Percentiles rank a stretch among this genome's conserved stretches.
These are phyloP conservation scores for Candida loeiensis DNA, from an alignment of 805 yeast genomes.

Conservation along the genomic window DNA sequence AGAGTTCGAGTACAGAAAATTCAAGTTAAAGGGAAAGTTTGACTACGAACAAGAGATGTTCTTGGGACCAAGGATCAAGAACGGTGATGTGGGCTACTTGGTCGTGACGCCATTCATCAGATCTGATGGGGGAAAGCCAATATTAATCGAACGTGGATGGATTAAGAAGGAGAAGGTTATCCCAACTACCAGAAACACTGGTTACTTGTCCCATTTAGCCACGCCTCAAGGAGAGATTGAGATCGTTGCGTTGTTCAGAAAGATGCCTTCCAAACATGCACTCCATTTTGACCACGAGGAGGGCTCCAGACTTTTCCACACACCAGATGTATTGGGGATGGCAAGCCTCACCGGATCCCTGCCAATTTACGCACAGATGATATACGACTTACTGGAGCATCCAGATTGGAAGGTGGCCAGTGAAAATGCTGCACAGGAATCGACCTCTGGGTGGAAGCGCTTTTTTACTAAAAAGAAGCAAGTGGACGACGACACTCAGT, in stretches of 20 bases:
- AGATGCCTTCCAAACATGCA: conserved; percentile 59
- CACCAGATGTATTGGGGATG: conserved; percentile 81
- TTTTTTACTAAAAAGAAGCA: conserved; percentile 6
- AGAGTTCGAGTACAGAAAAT: conserved; percentile 79
- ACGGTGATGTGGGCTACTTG: conserved; percentile 68
- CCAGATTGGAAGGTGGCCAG: conserved; percentile 42
- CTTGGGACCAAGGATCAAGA: conserved; percentile 82
- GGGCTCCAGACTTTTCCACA: conserved; percentile 67
- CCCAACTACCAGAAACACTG: conserved; percentile 47
- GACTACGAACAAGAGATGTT: conserved; percentile 84
- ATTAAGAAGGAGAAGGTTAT: conserved; percentile 62
- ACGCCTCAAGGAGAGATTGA: conserved; percentile 70
- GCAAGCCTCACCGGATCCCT: conserved; percentile 60
- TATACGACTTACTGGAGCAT: conserved; percentile 64
- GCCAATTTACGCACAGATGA: conserved; percentile 74
- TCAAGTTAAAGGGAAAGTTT: conserved; percentile 71
- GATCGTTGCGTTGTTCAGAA: conserved; percentile 70
- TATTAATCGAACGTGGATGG: conserved; percentile 92
- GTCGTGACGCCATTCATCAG: conserved; percentile 81
- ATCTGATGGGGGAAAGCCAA: conserved; percentile 67
- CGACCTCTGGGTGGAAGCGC: conserved; percentile 13
- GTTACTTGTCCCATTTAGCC: conserved; percentile 62
- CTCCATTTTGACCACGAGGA: conserved; percentile 67
- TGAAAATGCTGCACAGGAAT: conserved; percentile 4
- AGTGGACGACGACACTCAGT: conserved; percentile 15